Percentiles rank a stretch among this genome's conserved stretches.
Evolutionary conservation across 176 grass and related monocot species (phyloP).

Genomic region (Thalia dealbata): DNA sequence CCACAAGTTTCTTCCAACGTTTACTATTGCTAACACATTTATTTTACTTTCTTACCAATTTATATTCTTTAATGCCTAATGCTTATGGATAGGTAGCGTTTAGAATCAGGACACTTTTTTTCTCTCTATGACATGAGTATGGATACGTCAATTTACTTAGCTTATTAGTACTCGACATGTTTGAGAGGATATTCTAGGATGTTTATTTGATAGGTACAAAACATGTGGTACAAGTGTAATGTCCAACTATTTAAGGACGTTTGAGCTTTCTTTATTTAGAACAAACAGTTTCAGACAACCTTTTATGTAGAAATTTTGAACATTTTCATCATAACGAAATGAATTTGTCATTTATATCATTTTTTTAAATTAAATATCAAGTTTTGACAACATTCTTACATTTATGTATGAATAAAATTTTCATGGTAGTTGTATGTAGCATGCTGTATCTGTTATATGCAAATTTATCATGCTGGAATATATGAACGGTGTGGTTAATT

Average conservation of each 20-base stretch:
- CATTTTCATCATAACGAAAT: too few relatives aligned
- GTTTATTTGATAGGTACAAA: not conserved
- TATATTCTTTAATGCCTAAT: not conserved
- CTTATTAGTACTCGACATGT: too few relatives aligned
- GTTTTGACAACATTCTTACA: not conserved
- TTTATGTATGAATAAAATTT: not conserved
- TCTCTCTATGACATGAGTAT: not conserved
- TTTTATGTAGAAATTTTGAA: too few relatives aligned
- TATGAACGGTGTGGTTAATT: not conserved
- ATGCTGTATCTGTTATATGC: not conserved
- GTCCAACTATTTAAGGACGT: too few relatives aligned
- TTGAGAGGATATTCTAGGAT: not conserved
- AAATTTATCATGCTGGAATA: not conserved
- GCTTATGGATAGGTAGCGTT: not conserved
- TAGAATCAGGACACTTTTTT: not conserved
- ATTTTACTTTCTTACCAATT: not conserved
- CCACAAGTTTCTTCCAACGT: not conserved
- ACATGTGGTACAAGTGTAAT: too few relatives aligned
- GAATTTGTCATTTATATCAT: too few relatives aligned
- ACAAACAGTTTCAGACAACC: too few relatives aligned
- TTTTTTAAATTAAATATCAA: too few relatives aligned
- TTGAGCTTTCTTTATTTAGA: too few relatives aligned
- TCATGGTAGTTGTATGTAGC: not conserved
- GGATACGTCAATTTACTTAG: not conserved
- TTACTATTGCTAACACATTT: not conserved